These are phyloP conservation scores for Pseudocercospora crystallina DNA, from an alignment of 2,329 filamentous ascomycete genomes.

Conservation along the genomic window DNA sequence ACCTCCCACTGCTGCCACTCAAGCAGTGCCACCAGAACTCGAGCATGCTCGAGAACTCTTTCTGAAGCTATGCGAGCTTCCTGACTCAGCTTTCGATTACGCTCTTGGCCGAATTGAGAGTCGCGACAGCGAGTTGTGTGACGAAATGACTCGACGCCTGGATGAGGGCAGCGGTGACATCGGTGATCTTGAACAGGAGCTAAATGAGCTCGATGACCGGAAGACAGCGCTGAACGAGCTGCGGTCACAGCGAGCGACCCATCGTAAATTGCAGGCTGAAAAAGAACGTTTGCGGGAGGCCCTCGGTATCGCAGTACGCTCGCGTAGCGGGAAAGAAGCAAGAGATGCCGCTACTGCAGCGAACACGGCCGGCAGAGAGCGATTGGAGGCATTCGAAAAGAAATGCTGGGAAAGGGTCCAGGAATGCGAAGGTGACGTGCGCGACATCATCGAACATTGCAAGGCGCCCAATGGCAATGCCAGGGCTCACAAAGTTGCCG, in stretches of 20 bases:
- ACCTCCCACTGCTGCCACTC: slow-evolving; percentile 16
- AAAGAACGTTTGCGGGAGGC: slow-evolving; percentile 24
- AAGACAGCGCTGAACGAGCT: slow-evolving; percentile 21
- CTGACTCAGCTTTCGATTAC: slow-evolving; percentile 19
- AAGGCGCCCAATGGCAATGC: slow-evolving; percentile 1
- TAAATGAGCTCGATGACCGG: slow-evolving; percentile 20
- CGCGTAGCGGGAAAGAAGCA: slow-evolving; percentile 17
- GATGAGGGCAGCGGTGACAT: slow-evolving; percentile 24
- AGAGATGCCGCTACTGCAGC: slow-evolving; percentile 23
- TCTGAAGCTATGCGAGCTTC: slow-evolving; percentile 23
- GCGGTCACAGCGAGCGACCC: slow-evolving; percentile 17
- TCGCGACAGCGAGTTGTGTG: slow-evolving; percentile 20
- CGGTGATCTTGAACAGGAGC: slow-evolving; percentile 18
- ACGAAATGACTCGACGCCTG: slow-evolving; percentile 23
- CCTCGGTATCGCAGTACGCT: slow-evolving; percentile 25
- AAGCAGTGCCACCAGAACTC: slow-evolving; percentile 10
- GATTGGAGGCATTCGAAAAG: slow-evolving; percentile 26
- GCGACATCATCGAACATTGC: slow-evolving; percentile 14
- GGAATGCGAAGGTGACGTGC: slow-evolving; percentile 26
- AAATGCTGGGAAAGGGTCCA: slow-evolving; percentile 26
- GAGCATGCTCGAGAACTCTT: slow-evolving; percentile 13
- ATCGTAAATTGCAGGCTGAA: slow-evolving; percentile 23
- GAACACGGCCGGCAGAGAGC: slow-evolving; percentile 27
- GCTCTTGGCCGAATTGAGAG: slow-evolving; percentile 17
- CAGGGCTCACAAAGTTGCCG: slow-evolving; percentile 21